A percentile compares a stretch with the other conserved stretches of the same genome.
These are phyloP conservation scores for Coniochaeta sp. DNA, from an alignment of 2,329 filamentous ascomycete species.

Conservation along the genomic window DNA sequence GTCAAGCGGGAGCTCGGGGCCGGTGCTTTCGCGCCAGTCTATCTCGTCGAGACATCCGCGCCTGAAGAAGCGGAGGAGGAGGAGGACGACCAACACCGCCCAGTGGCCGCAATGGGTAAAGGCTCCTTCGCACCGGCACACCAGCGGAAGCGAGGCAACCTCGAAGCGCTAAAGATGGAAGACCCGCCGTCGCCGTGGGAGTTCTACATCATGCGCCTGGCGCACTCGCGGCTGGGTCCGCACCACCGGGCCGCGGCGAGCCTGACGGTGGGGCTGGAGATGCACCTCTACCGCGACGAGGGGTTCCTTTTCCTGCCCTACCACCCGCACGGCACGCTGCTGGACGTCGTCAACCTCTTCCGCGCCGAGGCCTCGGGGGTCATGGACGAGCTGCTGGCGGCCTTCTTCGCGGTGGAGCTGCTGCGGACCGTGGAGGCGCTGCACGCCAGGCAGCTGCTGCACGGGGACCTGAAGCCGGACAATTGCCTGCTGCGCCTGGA, in stretches of 20 bases:
- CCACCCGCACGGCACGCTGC: slow-evolving; percentile 79
- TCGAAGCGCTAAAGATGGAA: slow-evolving; percentile 95
- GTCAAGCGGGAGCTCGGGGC: slow-evolving; percentile 82
- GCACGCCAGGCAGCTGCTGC: slow-evolving; percentile 70
- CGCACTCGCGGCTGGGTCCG: slow-evolving; percentile 67
- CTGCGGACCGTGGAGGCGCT: slow-evolving; percentile 84
- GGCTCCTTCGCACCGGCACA: slow-evolving; percentile 48
- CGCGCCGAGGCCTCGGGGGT: slow-evolving; percentile 62
- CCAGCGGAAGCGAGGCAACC: slow-evolving; percentile 37
- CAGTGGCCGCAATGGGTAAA: slow-evolving; percentile 46
- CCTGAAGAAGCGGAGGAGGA: slow-evolving; percentile 35
- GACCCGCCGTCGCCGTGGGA: slow-evolving; percentile 85
- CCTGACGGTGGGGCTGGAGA: slow-evolving; percentile 75
- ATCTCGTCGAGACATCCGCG: slow-evolving; percentile 70
- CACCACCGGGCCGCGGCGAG: slow-evolving; percentile 66
- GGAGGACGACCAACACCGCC: slow-evolving; percentile 36
- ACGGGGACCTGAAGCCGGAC: slow-evolving; percentile 92
- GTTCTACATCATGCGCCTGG: slow-evolving; percentile 87
- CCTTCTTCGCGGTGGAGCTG: slow-evolving; percentile 93
- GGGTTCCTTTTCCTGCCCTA: slow-evolving; percentile 84
- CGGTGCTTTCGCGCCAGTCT: slow-evolving; percentile 92
- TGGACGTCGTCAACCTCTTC: slow-evolving; percentile 90
- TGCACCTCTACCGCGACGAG: slow-evolving; percentile 88
- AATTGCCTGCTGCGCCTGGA: slow-evolving; percentile 89
- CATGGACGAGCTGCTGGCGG: slow-evolving; percentile 85